These are phyloP conservation scores for Neurospora africana DNA, from an alignment of 495 filamentous ascomycete species.

Conservation along the genomic window DNA sequence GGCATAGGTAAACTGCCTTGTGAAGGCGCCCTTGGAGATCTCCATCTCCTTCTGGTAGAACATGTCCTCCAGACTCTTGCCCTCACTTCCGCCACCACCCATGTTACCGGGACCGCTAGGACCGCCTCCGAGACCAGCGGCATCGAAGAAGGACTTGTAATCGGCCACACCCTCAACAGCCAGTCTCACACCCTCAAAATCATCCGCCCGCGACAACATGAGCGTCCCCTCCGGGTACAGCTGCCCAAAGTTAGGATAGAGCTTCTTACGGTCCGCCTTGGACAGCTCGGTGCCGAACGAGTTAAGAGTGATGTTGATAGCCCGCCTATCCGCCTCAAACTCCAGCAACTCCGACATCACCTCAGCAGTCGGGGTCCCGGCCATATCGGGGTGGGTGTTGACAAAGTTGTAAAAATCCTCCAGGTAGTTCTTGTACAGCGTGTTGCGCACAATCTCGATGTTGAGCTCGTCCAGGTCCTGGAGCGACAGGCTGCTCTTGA, in stretches of 20 bases:
- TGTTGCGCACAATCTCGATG: conserved; percentile 98
- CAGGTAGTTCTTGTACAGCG: conserved; percentile 97
- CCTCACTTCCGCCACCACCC: conserved; percentile 62
- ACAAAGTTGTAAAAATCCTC: conserved; percentile 95
- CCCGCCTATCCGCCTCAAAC: conserved; percentile 91
- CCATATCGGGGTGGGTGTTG: conserved; percentile 71
- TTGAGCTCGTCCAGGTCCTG: conserved; percentile 98
- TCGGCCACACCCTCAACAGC: conserved; percentile 86
- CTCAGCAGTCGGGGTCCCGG: conserved; percentile 80
- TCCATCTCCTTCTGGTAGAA: conserved; percentile 99
- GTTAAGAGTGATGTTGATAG: conserved; percentile 99
- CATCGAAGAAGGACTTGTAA: conserved; percentile 92
- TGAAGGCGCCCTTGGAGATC: conserved; percentile 88
- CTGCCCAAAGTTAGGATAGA: conserved; percentile 85
- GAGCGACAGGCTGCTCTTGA: conserved; percentile 89
- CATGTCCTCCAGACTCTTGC: conserved; percentile 88
- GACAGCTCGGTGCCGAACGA: conserved; percentile 96
- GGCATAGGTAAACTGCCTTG: conserved; percentile 87
- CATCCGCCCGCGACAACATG: conserved; percentile 92
- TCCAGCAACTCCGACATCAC: conserved; percentile 91
- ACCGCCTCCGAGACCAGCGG: conserved; percentile 73
- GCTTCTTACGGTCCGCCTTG: conserved; percentile 87
- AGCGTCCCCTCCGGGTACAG: conserved; percentile 89
- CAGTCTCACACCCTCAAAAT: conserved; percentile 83
- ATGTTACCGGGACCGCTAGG: conserved; percentile 68